Evolutionary conservation across 306 rosid species (phyloP), one percentile per base, ranked within the genome.

Genomic region (Prunus campanulata): DNA sequence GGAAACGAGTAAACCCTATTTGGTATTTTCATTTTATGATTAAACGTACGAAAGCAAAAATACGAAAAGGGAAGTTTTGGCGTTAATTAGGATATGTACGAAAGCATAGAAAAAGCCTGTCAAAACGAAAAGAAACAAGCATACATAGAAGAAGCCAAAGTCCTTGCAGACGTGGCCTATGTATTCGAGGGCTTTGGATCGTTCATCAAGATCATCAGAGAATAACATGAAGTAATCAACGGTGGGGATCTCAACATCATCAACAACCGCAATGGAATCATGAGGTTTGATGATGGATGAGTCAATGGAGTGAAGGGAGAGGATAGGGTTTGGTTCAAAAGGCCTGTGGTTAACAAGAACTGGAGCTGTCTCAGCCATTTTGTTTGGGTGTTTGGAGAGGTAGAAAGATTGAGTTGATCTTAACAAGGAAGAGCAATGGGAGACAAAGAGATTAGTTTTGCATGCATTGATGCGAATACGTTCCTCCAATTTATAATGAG

Each of bases 61-160:
- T 52, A 52, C 8, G 0, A 52, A 18, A 15, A 2, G 56, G 57
- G 57, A 8, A 16, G 3, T 51, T 52, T 8, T 52, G 57, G 8
- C 57, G 1, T 18, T 52, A 39, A 10, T 52, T 52, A 52, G 22
- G 57, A n/a, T 2, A 52, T n/a, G n/a, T 52, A 52, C 18, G 6
- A 52, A 6, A 52, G 57, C 57, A 18, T 18, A 52, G 29, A 56
- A 56, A 49, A 56, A 56, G 3, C 27, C 62, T 20, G 10, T 20
- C n/a, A n/a, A 19, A 19, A n/a, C 11, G 20, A 56, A 19, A 56
- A 10, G 3, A 56, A 59, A 59, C 16, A 59, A 4, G 1, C 18
- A 4, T 69, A 75, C 76, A 13, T 74, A 68, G 72, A 80, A 80
- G 39, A 75, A 80, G 66, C 83, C 83, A 11, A 60, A 74, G 59